Evolutionary conservation across 805 yeast species (phyloP), one percentile per base, ranked within the genome.

Genomic region (Metschnikowia hibisci): DNA sequence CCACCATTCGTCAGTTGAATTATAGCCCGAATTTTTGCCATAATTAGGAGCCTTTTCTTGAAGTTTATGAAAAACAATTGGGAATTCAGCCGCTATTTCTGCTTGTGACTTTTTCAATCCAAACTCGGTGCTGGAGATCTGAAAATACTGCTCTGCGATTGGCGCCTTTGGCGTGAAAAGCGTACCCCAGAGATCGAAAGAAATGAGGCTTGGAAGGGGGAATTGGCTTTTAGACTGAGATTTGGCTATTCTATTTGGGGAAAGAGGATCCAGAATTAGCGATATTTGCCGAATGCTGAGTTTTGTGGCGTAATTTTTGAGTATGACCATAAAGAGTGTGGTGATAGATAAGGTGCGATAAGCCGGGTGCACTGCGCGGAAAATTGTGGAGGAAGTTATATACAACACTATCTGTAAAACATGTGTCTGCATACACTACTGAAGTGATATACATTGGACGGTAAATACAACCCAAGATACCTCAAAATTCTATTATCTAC

Each of bases 181-280:
- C 0, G 90, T 84, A 33, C 78, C 81, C 61, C 81, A 84, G 0
- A 82, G 85, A 60, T 84, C 91, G 42, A 83, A 72, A 1, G 88
- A 78, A 0, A 84, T 61, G 3, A 81, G 56, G 31, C 63, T 65
- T 5, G 82, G 81, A 55, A 69, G 43, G 52, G 74, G 45, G 52
- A 51, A 53, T 42, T 23, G 51, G 32, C 43, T 34, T 18, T 37
- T 39, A 6, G 52, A 36, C 29, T 44, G 52, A 4, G 51, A 40
- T 27, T 52, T 50, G 13, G 48, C 42, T 22, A 52, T 50, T 5
- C 52, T 47, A 7, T 34, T 39, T 8, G 51, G 51, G 13, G 37
- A 40, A 11, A 51, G 44, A 9, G 54, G 54, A 16, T 51, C 51
- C 39, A 34, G 42, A 4, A 51, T 4, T 16, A 51, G 41, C 16